Evolutionary conservation across 352 stramenopile genomes (phyloP).

Genomic region (Phytophthora tubulina): DNA sequence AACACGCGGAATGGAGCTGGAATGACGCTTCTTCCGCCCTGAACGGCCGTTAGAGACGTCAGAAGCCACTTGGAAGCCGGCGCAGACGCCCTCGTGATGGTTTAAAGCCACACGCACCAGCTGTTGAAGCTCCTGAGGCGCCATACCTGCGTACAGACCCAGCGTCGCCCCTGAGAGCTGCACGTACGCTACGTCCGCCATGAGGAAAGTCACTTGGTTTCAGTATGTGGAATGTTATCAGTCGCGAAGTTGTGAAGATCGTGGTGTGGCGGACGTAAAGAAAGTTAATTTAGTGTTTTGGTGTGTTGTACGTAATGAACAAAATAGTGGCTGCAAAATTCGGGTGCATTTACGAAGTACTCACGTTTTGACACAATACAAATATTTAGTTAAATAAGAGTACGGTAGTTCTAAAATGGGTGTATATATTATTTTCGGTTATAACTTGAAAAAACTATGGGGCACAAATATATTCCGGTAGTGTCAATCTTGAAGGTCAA

Average conservation of each 20-base stretch:
- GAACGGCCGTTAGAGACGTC: conserved; percentile 2
- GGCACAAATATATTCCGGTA: too few relatives aligned
- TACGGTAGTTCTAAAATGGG: too few relatives aligned
- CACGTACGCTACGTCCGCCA: conserved; percentile 44
- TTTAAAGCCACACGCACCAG: conserved; percentile 52
- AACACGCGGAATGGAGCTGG: conserved; percentile 35
- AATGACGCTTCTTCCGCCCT: conserved; percentile 14
- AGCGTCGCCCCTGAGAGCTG: conserved; percentile 44
- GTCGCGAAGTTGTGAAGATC: conserved; percentile 8
- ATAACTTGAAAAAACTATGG: too few relatives aligned
- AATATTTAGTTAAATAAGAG: too few relatives aligned
- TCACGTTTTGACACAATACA: too few relatives aligned
- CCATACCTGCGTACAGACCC: conserved; percentile 68
- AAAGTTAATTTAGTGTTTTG: not conserved
- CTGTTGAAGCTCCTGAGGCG: conserved; percentile 51
- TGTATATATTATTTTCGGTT: too few relatives aligned
- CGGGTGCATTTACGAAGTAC: too few relatives aligned
- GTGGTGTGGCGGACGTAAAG: conserved; percentile 12
- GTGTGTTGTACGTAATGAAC: not conserved
- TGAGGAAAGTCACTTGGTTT: conserved; percentile 23
- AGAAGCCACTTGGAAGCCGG: conserved; percentile 52
- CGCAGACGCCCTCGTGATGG: conserved; percentile 20
- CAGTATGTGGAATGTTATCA: conserved; percentile 20
- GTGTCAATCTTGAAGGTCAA: not conserved
- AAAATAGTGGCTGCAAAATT: not conserved